These are phyloP conservation scores for Rhodotorula sp. DNA, from an alignment of 1,284 basidiomycete species.

Conservation along the genomic window DNA sequence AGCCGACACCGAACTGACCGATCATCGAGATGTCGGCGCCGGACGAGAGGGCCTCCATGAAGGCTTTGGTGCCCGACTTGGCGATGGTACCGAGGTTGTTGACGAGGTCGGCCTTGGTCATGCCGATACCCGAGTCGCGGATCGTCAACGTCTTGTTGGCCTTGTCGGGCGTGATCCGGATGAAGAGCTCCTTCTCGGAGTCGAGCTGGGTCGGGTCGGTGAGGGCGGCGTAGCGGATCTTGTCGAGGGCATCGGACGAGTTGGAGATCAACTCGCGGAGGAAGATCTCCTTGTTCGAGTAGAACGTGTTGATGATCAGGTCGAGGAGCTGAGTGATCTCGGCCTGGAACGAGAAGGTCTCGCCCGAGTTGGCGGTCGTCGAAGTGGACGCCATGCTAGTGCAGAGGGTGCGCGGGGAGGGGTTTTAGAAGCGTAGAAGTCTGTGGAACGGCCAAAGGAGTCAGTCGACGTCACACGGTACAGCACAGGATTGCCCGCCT, in stretches of 20 bases:
- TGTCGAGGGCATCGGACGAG: slow-evolving; percentile 83
- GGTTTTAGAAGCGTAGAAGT: neutral
- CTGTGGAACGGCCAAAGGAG: neutral
- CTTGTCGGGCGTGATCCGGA: slow-evolving; percentile 91
- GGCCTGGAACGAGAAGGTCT: slow-evolving; percentile 67
- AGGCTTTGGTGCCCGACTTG: slow-evolving; percentile 94
- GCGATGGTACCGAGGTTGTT: slow-evolving; percentile 99
- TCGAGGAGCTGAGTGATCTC: slow-evolving; percentile 77
- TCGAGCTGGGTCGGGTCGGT: slow-evolving; percentile 88
- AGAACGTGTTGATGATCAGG: slow-evolving; percentile 95
- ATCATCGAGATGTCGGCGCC: slow-evolving; percentile 89
- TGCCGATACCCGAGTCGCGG: slow-evolving; percentile 96
- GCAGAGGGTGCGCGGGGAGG: neutral
- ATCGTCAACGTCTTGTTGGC: slow-evolving; percentile 90
- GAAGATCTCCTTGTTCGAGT: slow-evolving; percentile 96
- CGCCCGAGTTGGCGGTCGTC: neutral
- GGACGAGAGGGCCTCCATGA: slow-evolving; percentile 86
- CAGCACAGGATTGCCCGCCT: no score
- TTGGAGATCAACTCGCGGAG: slow-evolving; percentile 93
- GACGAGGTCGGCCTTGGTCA: slow-evolving; percentile 97
- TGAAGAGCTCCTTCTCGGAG: slow-evolving; percentile 74
- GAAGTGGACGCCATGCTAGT: neutral
- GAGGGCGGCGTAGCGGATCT: slow-evolving; percentile 89
- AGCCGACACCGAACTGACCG: slow-evolving; percentile 74
- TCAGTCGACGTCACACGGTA: no score